Percentiles rank a stretch among this genome's conserved stretches.
These are phyloP conservation scores for Kalanchoe fedtschenkoi DNA, from an alignment of 164 flowering plant genomes.

Conservation along the genomic window DNA sequence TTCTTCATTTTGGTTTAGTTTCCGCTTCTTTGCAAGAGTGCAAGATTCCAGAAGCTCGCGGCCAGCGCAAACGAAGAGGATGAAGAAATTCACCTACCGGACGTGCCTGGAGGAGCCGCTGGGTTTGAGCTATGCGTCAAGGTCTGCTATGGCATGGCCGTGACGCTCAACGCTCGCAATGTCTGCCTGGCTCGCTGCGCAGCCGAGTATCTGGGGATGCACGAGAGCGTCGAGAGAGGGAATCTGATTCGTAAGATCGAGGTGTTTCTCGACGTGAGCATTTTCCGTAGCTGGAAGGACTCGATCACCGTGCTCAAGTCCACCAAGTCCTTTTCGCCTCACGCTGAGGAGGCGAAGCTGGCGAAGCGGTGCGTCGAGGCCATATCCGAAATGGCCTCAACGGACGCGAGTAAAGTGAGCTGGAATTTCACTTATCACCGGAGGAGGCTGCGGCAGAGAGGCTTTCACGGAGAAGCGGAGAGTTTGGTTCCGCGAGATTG, in stretches of 20 bases:
- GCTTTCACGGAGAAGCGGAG: conserved; percentile 38
- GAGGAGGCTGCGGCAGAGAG: conserved; percentile 48
- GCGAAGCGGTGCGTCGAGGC: conserved; percentile 55
- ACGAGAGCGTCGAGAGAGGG: conserved; percentile 78
- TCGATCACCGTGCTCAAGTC: conserved; percentile 85
- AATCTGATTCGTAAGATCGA: conserved; percentile 80
- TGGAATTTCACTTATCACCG: conserved; percentile 85
- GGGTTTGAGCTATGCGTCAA: conserved; percentile 92
- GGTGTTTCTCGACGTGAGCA: conserved; percentile 68
- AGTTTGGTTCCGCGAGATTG: conserved; percentile 73
- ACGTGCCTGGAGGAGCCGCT: conserved; percentile 82
- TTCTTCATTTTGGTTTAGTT: conserved; percentile 49
- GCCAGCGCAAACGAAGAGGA: conserved; percentile 33
- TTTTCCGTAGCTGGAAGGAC: conserved; percentile 87
- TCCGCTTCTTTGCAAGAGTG: conserved; percentile 83
- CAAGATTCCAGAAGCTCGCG: conserved; percentile 60
- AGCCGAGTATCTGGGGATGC: conserved; percentile 91
- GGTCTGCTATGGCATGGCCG: conserved; percentile 90
- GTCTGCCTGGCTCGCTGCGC: conserved; percentile 76
- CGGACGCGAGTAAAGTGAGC: conserved; percentile 57
- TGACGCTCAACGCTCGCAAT: conserved; percentile 80
- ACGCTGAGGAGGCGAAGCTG: conserved; percentile 65
- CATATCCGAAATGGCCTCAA: conserved; percentile 65
- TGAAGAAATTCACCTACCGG: conserved; percentile 51
- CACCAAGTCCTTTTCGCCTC: conserved; percentile 39